Evolutionary conservation across 306 rosid genomes (phyloP).

Genomic region (Cucurbita argyrosperma): DNA sequence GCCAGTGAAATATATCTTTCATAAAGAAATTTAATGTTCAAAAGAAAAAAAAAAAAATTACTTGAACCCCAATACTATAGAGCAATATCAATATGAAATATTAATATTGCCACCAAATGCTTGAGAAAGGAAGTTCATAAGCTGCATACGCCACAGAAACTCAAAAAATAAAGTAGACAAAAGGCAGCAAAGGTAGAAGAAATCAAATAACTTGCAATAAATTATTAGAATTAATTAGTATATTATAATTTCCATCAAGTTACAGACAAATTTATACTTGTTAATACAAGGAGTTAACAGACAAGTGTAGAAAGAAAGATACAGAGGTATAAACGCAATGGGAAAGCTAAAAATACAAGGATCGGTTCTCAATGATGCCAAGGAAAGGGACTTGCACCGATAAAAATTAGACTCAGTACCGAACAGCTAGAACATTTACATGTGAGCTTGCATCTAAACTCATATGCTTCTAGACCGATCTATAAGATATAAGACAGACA

Average conservation of each 20-base stretch:
- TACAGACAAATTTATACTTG: neutral
- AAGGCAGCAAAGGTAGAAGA: neutral
- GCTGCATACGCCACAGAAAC: conserved; percentile 1
- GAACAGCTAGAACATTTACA: neutral
- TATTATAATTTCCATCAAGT: neutral
- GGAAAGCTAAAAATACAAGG: too few species aligned
- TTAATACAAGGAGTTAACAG: neutral
- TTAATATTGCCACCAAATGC: neutral
- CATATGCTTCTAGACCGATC: neutral
- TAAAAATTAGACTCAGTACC: neutral
- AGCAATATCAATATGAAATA: neutral
- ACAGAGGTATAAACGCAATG: neutral
- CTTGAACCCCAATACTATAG: conserved; percentile 1
- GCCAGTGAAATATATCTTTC: conserved; percentile 44
- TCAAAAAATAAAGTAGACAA: neutral
- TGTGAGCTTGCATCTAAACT: neutral
- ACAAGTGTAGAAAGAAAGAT: neutral
- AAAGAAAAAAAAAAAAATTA: conserved; percentile 16
- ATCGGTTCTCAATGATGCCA: neutral
- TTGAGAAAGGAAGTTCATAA: conserved; percentile 11
- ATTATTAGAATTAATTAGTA: neutral
- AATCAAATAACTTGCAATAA: neutral
- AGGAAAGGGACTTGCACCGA: neutral
- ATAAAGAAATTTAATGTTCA: conserved; percentile 18
- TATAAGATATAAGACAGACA: neutral